Conservation (phyloP, 441 rosid genomes). For the Mallotus repandus region DNA sequence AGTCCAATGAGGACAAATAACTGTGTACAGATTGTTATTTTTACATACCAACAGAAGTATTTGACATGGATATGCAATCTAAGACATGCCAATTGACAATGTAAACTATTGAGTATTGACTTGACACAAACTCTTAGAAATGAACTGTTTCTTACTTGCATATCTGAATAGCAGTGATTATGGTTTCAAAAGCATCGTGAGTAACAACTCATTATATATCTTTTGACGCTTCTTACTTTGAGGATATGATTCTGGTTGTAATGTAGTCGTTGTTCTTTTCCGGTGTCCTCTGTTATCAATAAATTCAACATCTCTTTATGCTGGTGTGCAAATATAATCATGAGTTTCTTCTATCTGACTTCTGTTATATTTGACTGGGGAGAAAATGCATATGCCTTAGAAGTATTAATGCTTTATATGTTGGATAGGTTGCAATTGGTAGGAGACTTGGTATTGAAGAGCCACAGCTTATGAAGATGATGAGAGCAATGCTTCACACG, state of each 20-base stretch:
- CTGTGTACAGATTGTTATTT: not conserved
- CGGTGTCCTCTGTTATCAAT: too few species aligned
- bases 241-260: not conserved
- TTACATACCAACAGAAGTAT: too few species aligned
- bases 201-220: not conserved
- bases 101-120: too few species aligned
- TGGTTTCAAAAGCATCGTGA: not conserved
- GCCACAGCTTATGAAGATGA: constrained; percentile 83
- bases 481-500: constrained; percentile 82
- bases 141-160: not conserved
- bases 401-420: not conserved
- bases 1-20: too few species aligned
- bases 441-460: constrained; percentile 80
- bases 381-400: not conserved
- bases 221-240: not conserved
- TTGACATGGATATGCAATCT: too few species aligned
- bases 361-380: not conserved
- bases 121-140: too few species aligned
- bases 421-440: constrained; percentile 67
- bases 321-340: not conserved
- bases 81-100: too few species aligned
- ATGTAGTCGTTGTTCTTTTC: not conserved
- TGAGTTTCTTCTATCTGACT: not conserved
- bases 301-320: too few species aligned
- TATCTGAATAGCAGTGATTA: not conserved